Conservation (phyloP, 176 grass and related monocot genomes). For the Lolium perenne region DNA sequence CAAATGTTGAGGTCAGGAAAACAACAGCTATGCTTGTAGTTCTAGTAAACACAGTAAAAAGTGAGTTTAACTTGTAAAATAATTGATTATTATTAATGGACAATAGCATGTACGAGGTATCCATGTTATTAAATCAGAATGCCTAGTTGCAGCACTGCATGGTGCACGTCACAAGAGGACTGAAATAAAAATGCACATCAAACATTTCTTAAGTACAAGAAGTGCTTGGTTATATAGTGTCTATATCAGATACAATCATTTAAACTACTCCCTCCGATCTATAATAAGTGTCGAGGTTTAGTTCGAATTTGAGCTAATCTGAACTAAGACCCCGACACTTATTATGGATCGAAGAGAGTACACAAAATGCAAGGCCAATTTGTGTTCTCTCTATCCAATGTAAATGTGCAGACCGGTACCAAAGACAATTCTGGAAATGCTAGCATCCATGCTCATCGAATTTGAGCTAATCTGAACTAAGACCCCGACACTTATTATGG, state of each 20-base stretch:
- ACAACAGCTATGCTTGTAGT: no score
- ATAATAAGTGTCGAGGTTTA: no score
- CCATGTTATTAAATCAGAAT: neutral
- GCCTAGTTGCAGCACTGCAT: neutral
- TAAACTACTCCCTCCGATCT: neutral
- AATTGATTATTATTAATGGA: neutral
- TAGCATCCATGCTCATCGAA: neutral
- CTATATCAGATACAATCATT: neutral
- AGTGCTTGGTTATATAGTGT: neutral
- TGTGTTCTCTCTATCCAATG: neutral
- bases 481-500: no score
- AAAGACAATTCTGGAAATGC: neutral
- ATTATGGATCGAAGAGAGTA: neutral
- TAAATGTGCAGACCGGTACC: neutral
- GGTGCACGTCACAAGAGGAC: neutral
- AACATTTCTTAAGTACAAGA: conserved; percentile 3
- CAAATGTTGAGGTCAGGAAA: neutral
- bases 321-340: no score
- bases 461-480: neutral
- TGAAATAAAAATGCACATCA: neutral
- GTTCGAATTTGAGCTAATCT: neutral
- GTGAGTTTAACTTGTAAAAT: neutral
- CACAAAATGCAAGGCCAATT: neutral
- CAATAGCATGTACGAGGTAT: neutral
- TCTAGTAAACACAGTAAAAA: no score